These are phyloP conservation scores for Marasmius tenuissimus DNA, from an alignment of 1,284 basidiomycete species.

Conservation along the genomic window DNA sequence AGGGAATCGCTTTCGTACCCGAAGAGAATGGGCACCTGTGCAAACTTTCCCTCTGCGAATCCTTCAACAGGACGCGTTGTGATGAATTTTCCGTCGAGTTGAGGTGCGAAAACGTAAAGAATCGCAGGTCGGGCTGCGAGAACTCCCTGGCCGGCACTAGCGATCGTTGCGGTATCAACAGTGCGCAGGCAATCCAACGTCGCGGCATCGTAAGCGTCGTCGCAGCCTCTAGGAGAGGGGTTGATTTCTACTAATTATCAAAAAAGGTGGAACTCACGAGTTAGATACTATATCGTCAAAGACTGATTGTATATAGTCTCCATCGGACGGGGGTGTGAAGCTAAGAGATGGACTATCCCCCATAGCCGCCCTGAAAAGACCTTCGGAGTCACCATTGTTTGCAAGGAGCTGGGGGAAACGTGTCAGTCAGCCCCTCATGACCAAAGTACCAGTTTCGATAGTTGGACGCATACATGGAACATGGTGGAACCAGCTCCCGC, in stretches of 20 bases:
- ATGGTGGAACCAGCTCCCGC: conserved; percentile 15
- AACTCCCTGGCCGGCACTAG: conserved; percentile 4
- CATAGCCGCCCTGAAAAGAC: conserved; percentile 14
- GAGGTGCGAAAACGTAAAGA: conserved; percentile 13
- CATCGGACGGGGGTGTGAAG: conserved; percentile 9
- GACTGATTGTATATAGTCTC: conserved; percentile 9
- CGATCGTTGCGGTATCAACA: conserved; percentile 1
- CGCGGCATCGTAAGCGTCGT: background rate
- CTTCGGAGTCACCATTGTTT: conserved; percentile 11
- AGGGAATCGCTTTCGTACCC: conserved; percentile 3
- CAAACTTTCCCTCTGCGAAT: conserved; percentile 10
- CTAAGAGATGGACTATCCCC: conserved; percentile 17
- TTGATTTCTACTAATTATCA: background rate
- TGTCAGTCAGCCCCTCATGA: background rate
- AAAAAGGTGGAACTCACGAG: conserved; percentile 6
- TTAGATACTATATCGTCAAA: conserved; percentile 7
- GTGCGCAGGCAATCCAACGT: background rate
- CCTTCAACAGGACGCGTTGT: conserved; percentile 14
- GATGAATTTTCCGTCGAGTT: conserved; percentile 11
- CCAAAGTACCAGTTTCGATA: background rate
- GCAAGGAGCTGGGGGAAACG: conserved; percentile 9
- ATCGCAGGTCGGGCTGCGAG: conserved; percentile 7
- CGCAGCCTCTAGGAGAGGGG: conserved; percentile 1
- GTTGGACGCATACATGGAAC: conserved; percentile 10
- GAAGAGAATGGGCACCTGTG: conserved; percentile 13